phyloP scores from a whole-genome alignment of 2,329 filamentous ascomycete genomes.

The Epichloe sibirici region DNA sequence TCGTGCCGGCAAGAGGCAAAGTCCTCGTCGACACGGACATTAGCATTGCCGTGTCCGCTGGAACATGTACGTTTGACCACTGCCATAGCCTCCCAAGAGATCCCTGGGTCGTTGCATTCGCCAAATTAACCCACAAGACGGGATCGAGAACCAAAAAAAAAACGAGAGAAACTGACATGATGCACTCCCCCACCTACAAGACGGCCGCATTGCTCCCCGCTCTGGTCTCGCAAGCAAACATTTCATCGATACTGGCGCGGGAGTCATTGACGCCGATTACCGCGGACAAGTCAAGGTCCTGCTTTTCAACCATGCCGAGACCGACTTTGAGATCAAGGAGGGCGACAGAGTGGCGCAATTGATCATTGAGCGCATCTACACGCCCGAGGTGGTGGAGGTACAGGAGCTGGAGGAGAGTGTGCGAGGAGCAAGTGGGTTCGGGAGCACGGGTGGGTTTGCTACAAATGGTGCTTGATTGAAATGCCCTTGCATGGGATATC shows the following conservation, averaged over 20 bases:
- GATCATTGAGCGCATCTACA: constrained; percentile 87
- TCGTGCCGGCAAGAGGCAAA: constrained; percentile 72
- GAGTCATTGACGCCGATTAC: constrained; percentile 97
- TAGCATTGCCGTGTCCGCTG: constrained; percentile 76
- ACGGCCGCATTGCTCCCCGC: constrained; percentile 80
- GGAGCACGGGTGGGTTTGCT: constrained; percentile 55
- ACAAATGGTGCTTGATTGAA: neutral
- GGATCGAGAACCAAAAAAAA: no score
- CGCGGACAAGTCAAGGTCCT: constrained; percentile 87
- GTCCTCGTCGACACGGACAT: constrained; percentile 84
- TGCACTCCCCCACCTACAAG: constrained; percentile 26
- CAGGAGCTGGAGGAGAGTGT: constrained; percentile 81
- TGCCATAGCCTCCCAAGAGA: neutral
- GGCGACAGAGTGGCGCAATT: constrained; percentile 91
- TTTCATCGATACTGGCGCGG: constrained; percentile 91
- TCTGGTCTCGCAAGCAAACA: constrained; percentile 88
- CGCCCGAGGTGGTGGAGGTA: constrained; percentile 83
- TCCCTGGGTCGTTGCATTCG: no score
- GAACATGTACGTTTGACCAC: constrained; percentile 58
- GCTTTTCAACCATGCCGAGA: constrained; percentile 81
- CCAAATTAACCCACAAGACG: no score
- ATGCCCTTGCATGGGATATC: neutral
- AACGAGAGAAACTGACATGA: neutral
- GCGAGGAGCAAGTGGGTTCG: constrained; percentile 80
- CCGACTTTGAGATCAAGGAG: constrained; percentile 68